A percentile compares a stretch with the other conserved stretches of the same genome.
Conservation (phyloP, 2,329 filamentous ascomycete genomes). For the Immersiporthe knoxdaviesiana region DNA sequence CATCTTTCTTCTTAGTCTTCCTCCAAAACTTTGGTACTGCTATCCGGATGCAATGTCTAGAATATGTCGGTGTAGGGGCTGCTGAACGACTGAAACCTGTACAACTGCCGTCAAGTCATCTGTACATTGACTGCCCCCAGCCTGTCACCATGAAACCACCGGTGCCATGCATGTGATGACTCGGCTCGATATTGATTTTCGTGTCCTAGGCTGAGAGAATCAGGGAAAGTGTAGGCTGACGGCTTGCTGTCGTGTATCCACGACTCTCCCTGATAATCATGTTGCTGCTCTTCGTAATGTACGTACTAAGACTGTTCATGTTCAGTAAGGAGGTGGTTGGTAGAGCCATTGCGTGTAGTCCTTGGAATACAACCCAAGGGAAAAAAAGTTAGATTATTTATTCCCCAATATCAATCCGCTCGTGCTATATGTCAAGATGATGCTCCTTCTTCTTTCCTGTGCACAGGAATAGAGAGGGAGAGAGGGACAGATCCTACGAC, state of each 20-base stretch:
- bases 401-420: slow-evolving; percentile 7
- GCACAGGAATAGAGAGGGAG: not conserved
- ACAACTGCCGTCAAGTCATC: not conserved
- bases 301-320: not conserved
- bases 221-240: slow-evolving; percentile 3
- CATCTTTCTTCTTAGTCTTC: not conserved
- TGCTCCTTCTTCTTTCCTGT: not conserved
- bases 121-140: not conserved
- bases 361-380: slow-evolving; percentile 12
- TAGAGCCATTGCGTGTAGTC: not conserved
- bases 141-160: slow-evolving; percentile 3
- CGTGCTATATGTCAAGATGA: slow-evolving; percentile 19
- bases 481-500: not conserved
- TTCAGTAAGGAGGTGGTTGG: not conserved
- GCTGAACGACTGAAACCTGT: not conserved
- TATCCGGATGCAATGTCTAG: not conserved
- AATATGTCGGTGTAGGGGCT: not conserved
- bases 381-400: slow-evolving; percentile 18
- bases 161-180: no score
- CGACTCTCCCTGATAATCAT: no score
- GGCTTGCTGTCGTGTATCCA: slow-evolving; percentile 14
- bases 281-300: not conserved
- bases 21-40: not conserved
- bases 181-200: no score
- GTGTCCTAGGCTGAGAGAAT: no score